Conservation (phyloP, 805 yeast species). For the Teunomyces tritomae region DNA sequence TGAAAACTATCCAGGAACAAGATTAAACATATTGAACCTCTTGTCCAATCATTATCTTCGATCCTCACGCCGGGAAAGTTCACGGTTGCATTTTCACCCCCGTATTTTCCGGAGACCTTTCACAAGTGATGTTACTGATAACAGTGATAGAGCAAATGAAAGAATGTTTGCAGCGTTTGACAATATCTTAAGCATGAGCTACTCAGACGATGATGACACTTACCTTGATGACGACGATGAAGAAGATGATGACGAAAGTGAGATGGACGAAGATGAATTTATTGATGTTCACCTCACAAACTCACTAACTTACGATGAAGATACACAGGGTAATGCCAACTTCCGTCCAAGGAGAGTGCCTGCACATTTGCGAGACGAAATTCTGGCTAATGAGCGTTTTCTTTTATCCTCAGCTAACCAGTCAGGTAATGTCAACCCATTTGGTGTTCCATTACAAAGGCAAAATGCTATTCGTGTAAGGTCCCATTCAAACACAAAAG, state of each 20-base stretch:
- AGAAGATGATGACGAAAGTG: conserved; percentile 6
- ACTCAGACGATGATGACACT: conserved; percentile 5
- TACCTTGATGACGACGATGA: conserved; percentile 8
- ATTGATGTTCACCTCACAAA: conserved; percentile 6
- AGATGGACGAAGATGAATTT: conserved; percentile 9
- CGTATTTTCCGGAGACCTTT: conserved; percentile 2
- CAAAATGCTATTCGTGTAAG: conserved; percentile 31
- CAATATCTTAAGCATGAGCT: conserved; percentile 3
- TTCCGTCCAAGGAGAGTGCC: background rate
- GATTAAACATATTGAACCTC: conserved; percentile 11
- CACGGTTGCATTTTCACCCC: background rate
- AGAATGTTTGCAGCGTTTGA: conserved; percentile 2
- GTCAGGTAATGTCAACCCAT: conserved; percentile 7
- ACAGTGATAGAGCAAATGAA: background rate
- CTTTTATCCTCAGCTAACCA: conserved; percentile 28
- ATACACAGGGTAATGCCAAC: background rate
- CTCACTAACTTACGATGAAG: background rate
- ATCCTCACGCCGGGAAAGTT: conserved; percentile 3
- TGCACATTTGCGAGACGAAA: background rate
- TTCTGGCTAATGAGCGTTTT: conserved; percentile 12
- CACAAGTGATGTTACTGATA: background rate
- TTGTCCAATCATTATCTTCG: conserved; percentile 13
- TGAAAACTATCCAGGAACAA: conserved; percentile 4
- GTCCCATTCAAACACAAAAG: background rate
- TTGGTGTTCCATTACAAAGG: conserved; percentile 26